These are phyloP conservation scores for Diophrys sp. DNA, from an alignment of 73 alveolate genomes.

Conservation along the genomic window DNA sequence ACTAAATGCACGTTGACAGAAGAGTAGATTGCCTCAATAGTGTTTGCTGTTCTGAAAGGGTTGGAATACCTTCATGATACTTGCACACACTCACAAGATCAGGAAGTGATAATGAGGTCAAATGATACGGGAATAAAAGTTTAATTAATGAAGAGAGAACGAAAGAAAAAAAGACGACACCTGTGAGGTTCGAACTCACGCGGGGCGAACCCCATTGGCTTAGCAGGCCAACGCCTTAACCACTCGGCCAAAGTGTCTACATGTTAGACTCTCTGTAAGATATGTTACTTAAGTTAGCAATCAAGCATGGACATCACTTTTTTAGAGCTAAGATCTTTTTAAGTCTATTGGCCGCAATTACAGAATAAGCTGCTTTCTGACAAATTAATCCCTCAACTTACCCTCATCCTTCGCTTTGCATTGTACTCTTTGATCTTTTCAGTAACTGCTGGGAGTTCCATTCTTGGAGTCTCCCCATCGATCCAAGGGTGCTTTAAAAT, in stretches of 20 bases:
- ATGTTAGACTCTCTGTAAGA: neutral
- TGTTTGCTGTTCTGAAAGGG: constrained; percentile 89
- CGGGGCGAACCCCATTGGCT: constrained; percentile 93
- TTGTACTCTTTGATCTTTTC: constrained; percentile 76
- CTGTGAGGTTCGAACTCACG: constrained; percentile 94
- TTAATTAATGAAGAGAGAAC: too few relatives aligned
- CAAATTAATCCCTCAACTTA: constrained; percentile 19
- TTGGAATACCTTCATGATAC: constrained; percentile 93
- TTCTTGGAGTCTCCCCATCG: constrained; percentile 65
- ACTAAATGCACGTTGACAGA: constrained; percentile 86
- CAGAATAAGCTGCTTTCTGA: constrained; percentile 38
- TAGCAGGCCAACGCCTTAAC: constrained; percentile 97
- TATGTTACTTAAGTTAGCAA: neutral
- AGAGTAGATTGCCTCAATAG: constrained; percentile 89
- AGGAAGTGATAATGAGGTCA: too few relatives aligned
- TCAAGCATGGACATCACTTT: neutral
- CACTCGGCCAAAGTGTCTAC: constrained; percentile 96
- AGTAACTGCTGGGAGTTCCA: constrained; percentile 75
- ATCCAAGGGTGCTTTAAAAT: constrained; percentile 91
- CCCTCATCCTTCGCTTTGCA: constrained; percentile 75
- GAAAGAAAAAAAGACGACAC: constrained; percentile 73
- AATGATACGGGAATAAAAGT: too few relatives aligned
- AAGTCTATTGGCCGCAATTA: constrained; percentile 69
- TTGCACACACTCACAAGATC: too few relatives aligned
- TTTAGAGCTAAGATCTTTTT: constrained; percentile 27